Base-by-base conservation (phyloP, 1,284 basidiomycete species). In the Athelia sp. region DNA sequence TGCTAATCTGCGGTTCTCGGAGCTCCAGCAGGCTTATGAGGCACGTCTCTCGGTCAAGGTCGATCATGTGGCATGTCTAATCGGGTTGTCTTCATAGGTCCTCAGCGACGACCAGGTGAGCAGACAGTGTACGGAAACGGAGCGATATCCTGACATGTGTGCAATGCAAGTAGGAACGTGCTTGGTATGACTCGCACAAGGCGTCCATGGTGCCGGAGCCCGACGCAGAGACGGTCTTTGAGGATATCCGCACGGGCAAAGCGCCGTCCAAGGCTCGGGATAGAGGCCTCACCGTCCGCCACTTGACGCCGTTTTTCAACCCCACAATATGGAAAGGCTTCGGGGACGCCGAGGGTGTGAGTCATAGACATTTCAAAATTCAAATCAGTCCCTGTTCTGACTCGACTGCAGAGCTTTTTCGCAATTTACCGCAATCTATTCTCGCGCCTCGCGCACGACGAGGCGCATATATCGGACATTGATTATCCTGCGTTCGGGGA, bases 151-250 rank as follows among this genome's bases (percentile, higher is more conserved):
- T 43, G 23, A 47, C 46, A 58, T 59, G 58, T 45, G 56, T 56
- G 23, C 4, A 29, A 52, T 54, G 60, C 62, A 72, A 75, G 72
- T 79, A 94, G 90, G 95, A 99, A 76, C 78, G 96, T 54, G 94
- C 96, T 38, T 99, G 95, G 91, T 99, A 99, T 66, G 96, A 99
- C 66, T 85, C 85, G n/a, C 95, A 98, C 65, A 82, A 90, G 43
- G 87, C 92, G 29, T 87, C 89, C n/a, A 75, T 93, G 8, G 76
- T 78, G 11, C 89, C 91, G 1, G 88, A 91, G 58, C 85, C 89
- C 36, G 93, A 95, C 63, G 87, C 82, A 18, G 78, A 87, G 50
- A 84, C 82, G 10, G 81, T 95, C 3, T 92, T 92, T 58, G 85
- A 94, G 54, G 90, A 94, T 58, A 88, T 97, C 54, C 79, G 82